Evolutionary conservation across 805 yeast genomes (phyloP).

Genomic region (Cyberlindnera subsufficiens): DNA sequence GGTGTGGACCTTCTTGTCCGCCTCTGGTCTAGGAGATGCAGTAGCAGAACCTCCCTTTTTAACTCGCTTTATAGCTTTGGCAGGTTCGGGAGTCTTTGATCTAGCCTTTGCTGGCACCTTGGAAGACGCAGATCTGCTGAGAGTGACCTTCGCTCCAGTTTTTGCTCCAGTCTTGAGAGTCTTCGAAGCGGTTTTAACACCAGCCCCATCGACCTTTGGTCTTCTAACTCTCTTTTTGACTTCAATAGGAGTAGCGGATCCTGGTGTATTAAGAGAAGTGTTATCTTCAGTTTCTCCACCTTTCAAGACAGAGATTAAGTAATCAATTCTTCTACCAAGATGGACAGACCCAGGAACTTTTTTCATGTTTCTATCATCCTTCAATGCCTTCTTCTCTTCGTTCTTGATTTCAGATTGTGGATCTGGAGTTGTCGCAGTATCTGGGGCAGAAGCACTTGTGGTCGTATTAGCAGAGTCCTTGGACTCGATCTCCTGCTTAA

Average conservation of each 20-base stretch:
- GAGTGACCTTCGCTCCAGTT: not conserved
- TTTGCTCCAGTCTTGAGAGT: not conserved
- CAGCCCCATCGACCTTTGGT: slow-evolving; percentile 20
- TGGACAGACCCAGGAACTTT: slow-evolving; percentile 91
- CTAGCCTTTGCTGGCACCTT: not conserved
- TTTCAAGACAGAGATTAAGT: slow-evolving; percentile 62
- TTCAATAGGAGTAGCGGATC: slow-evolving; percentile 23
- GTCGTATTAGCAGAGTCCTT: not conserved
- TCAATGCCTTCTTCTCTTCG: slow-evolving; percentile 2
- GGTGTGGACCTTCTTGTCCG: slow-evolving; percentile 3
- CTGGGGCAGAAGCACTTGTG: slow-evolving; percentile 1
- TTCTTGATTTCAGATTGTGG: slow-evolving; percentile 3
- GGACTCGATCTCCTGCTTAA: slow-evolving; percentile 1
- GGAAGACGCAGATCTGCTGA: not conserved
- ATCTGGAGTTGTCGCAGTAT: slow-evolving; percentile 1
- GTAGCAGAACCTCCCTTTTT: slow-evolving; percentile 3
- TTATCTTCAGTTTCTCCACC: slow-evolving; percentile 42
- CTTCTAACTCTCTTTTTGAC: slow-evolving; percentile 22
- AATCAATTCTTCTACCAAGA: slow-evolving; percentile 86
- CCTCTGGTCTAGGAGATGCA: slow-evolving; percentile 3
- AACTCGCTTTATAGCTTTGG: slow-evolving; percentile 19
- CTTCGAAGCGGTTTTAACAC: slow-evolving; percentile 10
- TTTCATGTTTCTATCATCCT: slow-evolving; percentile 33
- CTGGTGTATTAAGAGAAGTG: slow-evolving; percentile 22
- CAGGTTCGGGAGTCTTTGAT: slow-evolving; percentile 18